These are phyloP conservation scores for Trichosporon asahii DNA, from an alignment of 1,284 basidiomycete species.

Conservation along the genomic window DNA sequence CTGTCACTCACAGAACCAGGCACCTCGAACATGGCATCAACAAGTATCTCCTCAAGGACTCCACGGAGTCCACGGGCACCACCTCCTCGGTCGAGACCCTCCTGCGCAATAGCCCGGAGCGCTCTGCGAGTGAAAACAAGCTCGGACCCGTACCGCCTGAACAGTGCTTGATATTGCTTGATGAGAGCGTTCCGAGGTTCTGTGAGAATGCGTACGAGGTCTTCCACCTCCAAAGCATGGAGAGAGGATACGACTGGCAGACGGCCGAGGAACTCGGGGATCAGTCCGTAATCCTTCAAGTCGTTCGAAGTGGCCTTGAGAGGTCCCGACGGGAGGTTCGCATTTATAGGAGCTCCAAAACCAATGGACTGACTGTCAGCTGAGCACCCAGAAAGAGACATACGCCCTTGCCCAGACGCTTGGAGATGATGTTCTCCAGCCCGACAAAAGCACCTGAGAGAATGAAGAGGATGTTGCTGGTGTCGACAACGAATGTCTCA, in stretches of 20 bases:
- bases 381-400: conserved; percentile 37
- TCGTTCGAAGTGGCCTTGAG: conserved; percentile 57
- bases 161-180: conserved; percentile 81
- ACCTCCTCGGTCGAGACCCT: conserved; percentile 73
- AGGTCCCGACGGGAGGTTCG: conserved; percentile 15
- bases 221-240: conserved; percentile 64
- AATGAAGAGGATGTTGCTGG: conserved; percentile 82
- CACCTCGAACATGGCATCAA: conserved; percentile 84
- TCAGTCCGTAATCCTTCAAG: conserved; percentile 83
- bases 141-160: conserved; percentile 52
- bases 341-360: conserved; percentile 67
- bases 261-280: conserved; percentile 90
- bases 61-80: conserved; percentile 84
- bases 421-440: conserved; percentile 73
- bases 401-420: conserved; percentile 77
- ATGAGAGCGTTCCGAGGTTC: conserved; percentile 87
- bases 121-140: conserved; percentile 52
- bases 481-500: conserved; percentile 50
- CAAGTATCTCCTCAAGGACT: conserved; percentile 80
- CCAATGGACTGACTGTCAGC: conserved; percentile 67
- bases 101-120: conserved; percentile 65
- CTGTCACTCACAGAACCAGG: conserved; percentile 67
- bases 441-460: conserved; percentile 92
- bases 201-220: conserved; percentile 82
- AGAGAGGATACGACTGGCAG: conserved; percentile 82